These are phyloP conservation scores for Anthracocystis walkeri DNA, from an alignment of 1,284 basidiomycete genomes.

Conservation along the genomic window DNA sequence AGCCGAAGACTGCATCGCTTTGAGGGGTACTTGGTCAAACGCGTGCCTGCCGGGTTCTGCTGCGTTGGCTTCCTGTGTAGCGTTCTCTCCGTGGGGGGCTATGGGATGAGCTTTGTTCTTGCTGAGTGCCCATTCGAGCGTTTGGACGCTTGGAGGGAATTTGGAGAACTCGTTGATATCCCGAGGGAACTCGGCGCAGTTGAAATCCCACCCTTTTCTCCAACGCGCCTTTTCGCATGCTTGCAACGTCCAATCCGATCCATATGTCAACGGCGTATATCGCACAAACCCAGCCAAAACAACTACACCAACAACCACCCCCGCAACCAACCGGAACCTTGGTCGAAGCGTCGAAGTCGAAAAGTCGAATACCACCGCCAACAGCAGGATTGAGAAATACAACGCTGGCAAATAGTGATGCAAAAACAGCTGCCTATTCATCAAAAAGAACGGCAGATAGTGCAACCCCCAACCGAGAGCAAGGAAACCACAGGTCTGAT, in stretches of 20 bases:
- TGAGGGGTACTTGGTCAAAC: constrained; percentile 40
- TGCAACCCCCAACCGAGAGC: constrained; percentile 93
- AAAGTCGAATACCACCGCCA: constrained; percentile 85
- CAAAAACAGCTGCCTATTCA: constrained; percentile 94
- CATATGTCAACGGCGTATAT: constrained; percentile 88
- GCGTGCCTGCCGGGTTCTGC: constrained; percentile 52
- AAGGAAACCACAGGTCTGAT: constrained; percentile 88
- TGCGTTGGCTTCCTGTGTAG: constrained; percentile 11
- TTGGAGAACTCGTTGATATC: constrained; percentile 42
- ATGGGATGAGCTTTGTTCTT: constrained; percentile 1
- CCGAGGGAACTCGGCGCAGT: constrained; percentile 75
- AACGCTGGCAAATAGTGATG: constrained; percentile 97
- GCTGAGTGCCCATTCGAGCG: constrained; percentile 26
- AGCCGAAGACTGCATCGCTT: constrained; percentile 37
- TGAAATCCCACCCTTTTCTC: constrained; percentile 95
- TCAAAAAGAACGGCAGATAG: constrained; percentile 95
- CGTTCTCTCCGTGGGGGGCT: constrained; percentile 2
- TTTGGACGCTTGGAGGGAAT: constrained; percentile 51
- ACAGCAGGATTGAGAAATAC: constrained; percentile 89
- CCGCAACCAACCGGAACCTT: constrained; percentile 81
- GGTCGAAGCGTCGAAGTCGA: constrained; percentile 83
- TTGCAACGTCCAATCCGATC: constrained; percentile 83
- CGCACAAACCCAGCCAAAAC: constrained; percentile 83
- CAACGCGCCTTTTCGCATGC: constrained; percentile 84
- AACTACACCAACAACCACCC: constrained; percentile 78